A percentile compares a stretch with the other conserved stretches of the same genome.
Conservation (phyloP, 352 stramenopile genomes). For the Pythium phragmiticola region DNA sequence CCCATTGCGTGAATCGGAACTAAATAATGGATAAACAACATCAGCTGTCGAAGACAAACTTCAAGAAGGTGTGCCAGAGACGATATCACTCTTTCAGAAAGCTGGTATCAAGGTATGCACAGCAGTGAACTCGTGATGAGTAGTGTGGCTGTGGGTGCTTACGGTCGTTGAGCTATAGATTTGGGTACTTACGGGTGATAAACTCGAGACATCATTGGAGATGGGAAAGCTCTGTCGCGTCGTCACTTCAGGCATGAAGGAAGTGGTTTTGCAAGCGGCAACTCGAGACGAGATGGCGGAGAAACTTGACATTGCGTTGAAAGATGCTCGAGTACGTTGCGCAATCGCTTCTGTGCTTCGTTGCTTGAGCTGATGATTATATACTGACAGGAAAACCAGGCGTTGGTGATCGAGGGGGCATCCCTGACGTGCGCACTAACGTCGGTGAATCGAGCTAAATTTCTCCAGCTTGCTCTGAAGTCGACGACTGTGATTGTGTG, state of each 20-base stretch:
- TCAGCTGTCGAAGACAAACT: slow-evolving; percentile 97
- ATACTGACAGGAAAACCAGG: slow-evolving; percentile 48
- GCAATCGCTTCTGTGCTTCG: neutral
- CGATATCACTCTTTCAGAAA: slow-evolving; percentile 87
- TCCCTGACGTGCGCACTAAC: slow-evolving; percentile 61
- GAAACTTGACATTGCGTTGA: slow-evolving; percentile 47
- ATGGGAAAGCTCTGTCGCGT: slow-evolving; percentile 94
- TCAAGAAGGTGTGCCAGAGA: slow-evolving; percentile 95
- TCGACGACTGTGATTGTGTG: slow-evolving; percentile 88
- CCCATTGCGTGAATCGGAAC: neutral
- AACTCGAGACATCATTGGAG: slow-evolving; percentile 98
- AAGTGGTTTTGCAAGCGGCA: slow-evolving; percentile 51
- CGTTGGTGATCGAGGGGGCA: slow-evolving; percentile 64
- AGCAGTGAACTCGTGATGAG: neutral
- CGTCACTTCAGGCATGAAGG: slow-evolving; percentile 81
- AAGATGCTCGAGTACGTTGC: slow-evolving; percentile 37
- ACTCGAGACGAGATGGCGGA: slow-evolving; percentile 51
- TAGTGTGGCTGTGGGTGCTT: neutral
- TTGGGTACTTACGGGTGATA: slow-evolving; percentile 76
- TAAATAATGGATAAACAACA: neutral
- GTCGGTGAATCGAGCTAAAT: slow-evolving; percentile 53
- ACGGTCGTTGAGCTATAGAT: slow-evolving; percentile 42
- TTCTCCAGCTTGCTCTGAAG: slow-evolving; percentile 64
- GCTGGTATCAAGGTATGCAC: slow-evolving; percentile 94
- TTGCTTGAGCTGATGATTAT: neutral